Conservation (phyloP, 257 asterid species). For the Misopates orontium region DNA sequence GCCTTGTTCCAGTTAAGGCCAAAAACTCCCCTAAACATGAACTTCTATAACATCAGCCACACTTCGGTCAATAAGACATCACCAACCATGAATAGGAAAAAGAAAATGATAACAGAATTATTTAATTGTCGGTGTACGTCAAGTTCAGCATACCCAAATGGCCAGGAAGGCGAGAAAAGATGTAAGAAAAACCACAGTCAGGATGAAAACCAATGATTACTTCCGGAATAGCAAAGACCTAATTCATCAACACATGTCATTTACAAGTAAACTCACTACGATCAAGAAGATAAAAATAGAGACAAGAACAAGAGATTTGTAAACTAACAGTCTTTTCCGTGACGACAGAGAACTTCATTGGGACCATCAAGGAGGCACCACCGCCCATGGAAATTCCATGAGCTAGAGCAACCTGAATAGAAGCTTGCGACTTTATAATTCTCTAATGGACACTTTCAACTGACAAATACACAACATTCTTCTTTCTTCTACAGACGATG, state of each 20-base stretch:
- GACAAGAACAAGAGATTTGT: neutral
- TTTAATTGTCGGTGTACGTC: too few species aligned
- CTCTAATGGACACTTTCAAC: too few species aligned
- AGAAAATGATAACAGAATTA: too few species aligned
- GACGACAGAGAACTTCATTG: slow-evolving; percentile 83
- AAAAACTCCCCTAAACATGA: slow-evolving; percentile 67
- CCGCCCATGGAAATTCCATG: slow-evolving; percentile 97
- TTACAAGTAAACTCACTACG: neutral
- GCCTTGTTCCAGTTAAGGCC: slow-evolving; percentile 86
- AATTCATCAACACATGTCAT: slow-evolving; percentile 7
- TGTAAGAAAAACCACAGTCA: slow-evolving; percentile 89
- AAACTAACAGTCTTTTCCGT: slow-evolving; percentile 82
- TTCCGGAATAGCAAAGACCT: slow-evolving; percentile 95
- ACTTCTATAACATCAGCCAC: slow-evolving; percentile 20
- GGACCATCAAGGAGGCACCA: slow-evolving; percentile 90
- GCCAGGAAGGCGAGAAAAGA: slow-evolving; percentile 77
- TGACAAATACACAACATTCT: too few species aligned
- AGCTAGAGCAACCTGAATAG: slow-evolving; percentile 73
- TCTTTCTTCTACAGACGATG: neutral
- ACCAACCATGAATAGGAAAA: too few species aligned
- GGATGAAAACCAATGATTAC: slow-evolving; percentile 90
- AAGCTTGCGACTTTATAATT: too few species aligned
- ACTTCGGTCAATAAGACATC: neutral
- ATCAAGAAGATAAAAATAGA: too few species aligned
- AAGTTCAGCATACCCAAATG: slow-evolving; percentile 58